Evolutionary conservation across 169 alveolate species (phyloP).

Genomic region (Plasmodium sp.): DNA sequence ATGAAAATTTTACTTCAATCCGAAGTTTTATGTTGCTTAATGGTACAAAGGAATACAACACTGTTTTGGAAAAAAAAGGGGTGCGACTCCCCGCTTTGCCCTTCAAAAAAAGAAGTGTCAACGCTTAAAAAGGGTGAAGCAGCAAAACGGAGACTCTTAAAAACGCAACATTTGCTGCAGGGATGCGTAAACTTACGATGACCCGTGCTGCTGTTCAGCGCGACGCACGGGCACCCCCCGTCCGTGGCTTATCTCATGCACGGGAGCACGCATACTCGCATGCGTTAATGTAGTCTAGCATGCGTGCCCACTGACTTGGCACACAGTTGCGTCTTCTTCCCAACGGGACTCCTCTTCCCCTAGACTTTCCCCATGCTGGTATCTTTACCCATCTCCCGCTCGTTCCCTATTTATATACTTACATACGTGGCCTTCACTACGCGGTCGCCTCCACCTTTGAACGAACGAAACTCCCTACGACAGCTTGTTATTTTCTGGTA

Average conservation of each 20-base stretch:
- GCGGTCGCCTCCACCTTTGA: not conserved
- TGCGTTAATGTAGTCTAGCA: not conserved
- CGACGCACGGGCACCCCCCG: not conserved
- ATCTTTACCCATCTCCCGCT: not conserved
- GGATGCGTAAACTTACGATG: not conserved
- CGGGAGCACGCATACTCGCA: not conserved
- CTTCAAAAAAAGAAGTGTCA: not conserved
- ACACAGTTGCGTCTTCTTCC: not conserved
- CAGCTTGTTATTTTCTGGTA: slow-evolving; percentile 82
- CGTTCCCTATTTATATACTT: not conserved
- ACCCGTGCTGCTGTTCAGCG: not conserved
- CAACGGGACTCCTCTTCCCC: not conserved
- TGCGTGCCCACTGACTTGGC: not conserved
- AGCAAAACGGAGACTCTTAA: not conserved
- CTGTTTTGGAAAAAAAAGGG: not conserved
- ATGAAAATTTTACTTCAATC: not conserved
- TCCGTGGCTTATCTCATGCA: not conserved
- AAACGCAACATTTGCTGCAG: not conserved
- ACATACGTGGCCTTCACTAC: not conserved
- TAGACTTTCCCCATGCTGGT: not conserved
- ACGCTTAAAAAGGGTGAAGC: not conserved
- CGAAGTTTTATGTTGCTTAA: not conserved
- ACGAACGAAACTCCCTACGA: slow-evolving; percentile 26
- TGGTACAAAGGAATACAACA: not conserved
- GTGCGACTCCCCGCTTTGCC: not conserved